Evolutionary conservation across 202 grass and related monocot species (phyloP), one percentile per base, ranked within the genome.

Genomic region (Zizania palustris): DNA sequence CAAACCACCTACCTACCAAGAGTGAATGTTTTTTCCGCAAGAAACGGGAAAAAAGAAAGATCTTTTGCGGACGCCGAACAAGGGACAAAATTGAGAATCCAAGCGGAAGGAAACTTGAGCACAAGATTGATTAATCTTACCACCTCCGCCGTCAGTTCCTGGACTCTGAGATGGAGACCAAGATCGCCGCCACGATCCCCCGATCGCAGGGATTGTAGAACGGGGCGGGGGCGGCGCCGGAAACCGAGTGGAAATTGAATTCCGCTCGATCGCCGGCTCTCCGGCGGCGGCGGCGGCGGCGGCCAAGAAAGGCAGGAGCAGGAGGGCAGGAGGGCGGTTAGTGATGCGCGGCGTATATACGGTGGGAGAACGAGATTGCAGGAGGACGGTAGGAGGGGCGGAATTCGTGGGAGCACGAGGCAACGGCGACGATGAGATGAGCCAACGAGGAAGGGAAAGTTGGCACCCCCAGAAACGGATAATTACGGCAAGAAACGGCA

Each of bases 381-480:
- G 68, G 72, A 28, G 70, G 79, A 68, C 19, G 71, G 79, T 73
- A 71, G 74, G 56, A 36, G 76, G 44, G 80, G 75, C 15, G 74
- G 86, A 65, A 92, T 75, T 80, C 78, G 81, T 75, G 81, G 59
- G 62, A 73, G 48, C 15, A 44, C 71, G 59, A 77, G 83, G 79
- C 62, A 69, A 81, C 66, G 69, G 38, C 37, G 61, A 64, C 72
- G 56, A 22, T 22, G 45, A 6, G 61, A 77, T 16, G 60, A 38
- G 36, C 51, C 1, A 45, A 2, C 10, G 1, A 19, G 18, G 6
- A 77, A 58, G 49, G 75, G 80, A 83, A 83, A 84, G 85, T 74
- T 77, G 71, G 80, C n/a, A n/a, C n/a, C n/a, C n/a, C n/a, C n/a
- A n/a, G n/a, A n/a, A n/a, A n/a, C n/a, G n/a, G n/a, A n/a, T n/a